Evolutionary conservation across 2,329 filamentous ascomycete species (phyloP), one percentile per base, ranked within the genome.

Genomic region (Zalaria obscura): DNA sequence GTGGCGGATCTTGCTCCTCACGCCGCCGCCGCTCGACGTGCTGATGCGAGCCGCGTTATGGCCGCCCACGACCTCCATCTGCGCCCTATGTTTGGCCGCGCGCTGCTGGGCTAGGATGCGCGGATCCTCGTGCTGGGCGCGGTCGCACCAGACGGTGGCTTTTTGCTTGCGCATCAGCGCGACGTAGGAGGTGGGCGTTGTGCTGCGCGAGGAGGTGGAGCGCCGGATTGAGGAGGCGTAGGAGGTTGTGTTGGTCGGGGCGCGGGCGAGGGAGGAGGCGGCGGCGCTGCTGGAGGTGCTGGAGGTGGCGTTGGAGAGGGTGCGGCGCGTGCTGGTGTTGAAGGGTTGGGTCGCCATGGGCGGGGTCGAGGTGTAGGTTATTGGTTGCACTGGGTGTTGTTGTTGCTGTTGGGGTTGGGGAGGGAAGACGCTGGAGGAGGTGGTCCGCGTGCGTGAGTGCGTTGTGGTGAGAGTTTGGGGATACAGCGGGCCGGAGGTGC

Each of bases 131-230:
- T 84, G 79, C 60, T 98, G 91, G 6, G 89, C 76, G 41, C 88
- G 81, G 58, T 96, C 91, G 66, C 88, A 95, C 91, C 91, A 98
- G 4, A 98, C 91, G 0, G 91, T 98, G 28, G 87, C 91, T 61
- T 96, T 96, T 64, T 98, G 91, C 60, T 88, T 89, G 47, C 91
- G 78, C 65, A 98, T 80, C n/a, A 95, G 72, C 31, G 91, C 88
- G 40, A 98, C 91, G 62, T 98, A 98, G 49, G 86, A 80, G n/a
- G 72, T 72, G 2, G 81, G 65, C 10, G 68, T 58, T 39, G 66
- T 68, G 42, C 67, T 68, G 52, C 85, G 78, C 40, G 82, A 83
- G 3, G 86, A 93, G 27, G 79, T 84, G 27, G 85, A 93, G 50
- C 87, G 77, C 45, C 83, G 79, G 38, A 60, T 48, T 57, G 67